Evolutionary conservation across 1,284 basidiomycete genomes (phyloP).

Genomic region (Mycosarcoma maydis): DNA sequence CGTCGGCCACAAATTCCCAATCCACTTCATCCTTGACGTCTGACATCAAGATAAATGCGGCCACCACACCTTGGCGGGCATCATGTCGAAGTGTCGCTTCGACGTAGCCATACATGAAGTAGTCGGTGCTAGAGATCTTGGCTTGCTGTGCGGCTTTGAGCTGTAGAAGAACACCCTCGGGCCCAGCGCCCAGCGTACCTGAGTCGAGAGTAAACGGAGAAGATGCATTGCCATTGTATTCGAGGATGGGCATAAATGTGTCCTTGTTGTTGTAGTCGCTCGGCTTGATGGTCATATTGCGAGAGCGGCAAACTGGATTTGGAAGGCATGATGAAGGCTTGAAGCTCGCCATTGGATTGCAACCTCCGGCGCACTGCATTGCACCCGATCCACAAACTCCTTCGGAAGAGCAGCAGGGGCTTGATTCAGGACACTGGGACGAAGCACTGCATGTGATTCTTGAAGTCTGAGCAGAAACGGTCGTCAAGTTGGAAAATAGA

Average conservation of each 20-base stretch:
- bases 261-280: conserved; percentile 47
- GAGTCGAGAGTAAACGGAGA: conserved; percentile 58
- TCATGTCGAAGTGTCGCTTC: conserved; percentile 54
- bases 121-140: conserved; percentile 59
- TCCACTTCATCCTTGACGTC: conserved; percentile 58
- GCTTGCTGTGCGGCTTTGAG: conserved; percentile 47
- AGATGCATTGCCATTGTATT: conserved; percentile 56
- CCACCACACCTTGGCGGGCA: conserved; percentile 52
- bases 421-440: conserved; percentile 38
- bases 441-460: conserved; percentile 28
- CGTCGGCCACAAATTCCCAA: conserved; percentile 54
- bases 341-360: conserved; percentile 53
- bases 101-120: conserved; percentile 60
- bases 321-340: conserved; percentile 53
- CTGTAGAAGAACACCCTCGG: conserved; percentile 58
- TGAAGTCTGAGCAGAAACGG: conserved; percentile 13
- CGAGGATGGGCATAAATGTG: conserved; percentile 54
- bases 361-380: conserved; percentile 61
- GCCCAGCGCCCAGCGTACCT: conserved; percentile 53
- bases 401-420: conserved; percentile 55
- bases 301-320: conserved; percentile 54
- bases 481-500: neutral
- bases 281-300: conserved; percentile 43
- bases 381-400: conserved; percentile 58
- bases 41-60: conserved; percentile 56